Evolutionary conservation across 306 rosid species (phyloP), one percentile per base, ranked within the genome.

Genomic region (Medicago truncatula): DNA sequence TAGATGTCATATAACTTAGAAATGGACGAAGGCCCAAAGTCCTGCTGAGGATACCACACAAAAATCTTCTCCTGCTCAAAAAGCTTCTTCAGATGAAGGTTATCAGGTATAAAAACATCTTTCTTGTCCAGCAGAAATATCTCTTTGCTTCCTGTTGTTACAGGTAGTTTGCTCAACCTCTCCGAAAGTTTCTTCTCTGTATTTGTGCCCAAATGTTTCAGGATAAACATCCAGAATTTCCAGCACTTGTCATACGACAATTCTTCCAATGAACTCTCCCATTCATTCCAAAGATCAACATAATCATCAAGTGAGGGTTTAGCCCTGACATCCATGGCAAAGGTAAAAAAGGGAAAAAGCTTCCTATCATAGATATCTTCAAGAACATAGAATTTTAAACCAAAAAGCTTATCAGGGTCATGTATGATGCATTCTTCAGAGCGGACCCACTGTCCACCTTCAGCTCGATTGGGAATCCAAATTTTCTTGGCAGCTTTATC

Each of bases 221-320:
- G 60, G 18, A 93, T 52, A 75, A 82, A 90, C n/a, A 9, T 60
- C 96, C 98, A 93, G 73, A 93, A 93, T 76, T 83, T 93, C 38
- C 44, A 77, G 69, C 96, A 93, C 11, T 82, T 73, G 25, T 74
- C 90, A 62, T 52, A 28, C 2, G 91, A 80, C 78, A 90, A 8
- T 31, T 20, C 44, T 16, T 76, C 76, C 11, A 9, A 67, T 28
- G 85, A 85, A 56, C 67, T 79, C 81, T 87, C 95, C 96, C 98
- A 93, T 2, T 28, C 74, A 80, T 84, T 85, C 98, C 98, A 89
- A 7, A 90, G 86, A 23, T 74, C 76, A 25, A 80, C 78, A 77
- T 87, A 93, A 68, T 90, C 95, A 15, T 85, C 88, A 34, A 81
- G 67, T 15, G 80, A 76, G 34, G 94, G 98, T 65, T 44, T 64